Percentiles rank a stretch among this genome's conserved stretches.
These are phyloP conservation scores for Maudiozyma bulderi DNA, from an alignment of 805 yeast genomes.

Conservation along the genomic window DNA sequence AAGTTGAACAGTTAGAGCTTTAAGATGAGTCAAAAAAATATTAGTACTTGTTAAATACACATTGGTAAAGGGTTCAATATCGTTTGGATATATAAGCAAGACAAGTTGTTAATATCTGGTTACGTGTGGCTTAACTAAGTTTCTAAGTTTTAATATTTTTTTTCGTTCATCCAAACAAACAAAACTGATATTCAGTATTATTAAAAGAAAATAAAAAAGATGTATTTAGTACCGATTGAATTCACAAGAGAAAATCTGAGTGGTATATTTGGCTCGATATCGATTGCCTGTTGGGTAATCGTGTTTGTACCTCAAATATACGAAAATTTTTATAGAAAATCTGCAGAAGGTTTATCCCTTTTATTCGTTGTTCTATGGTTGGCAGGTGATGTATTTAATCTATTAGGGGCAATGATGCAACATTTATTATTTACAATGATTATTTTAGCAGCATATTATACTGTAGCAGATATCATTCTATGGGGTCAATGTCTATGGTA, in stretches of 20 bases:
- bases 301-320: slow-evolving; percentile 96
- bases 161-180: not conserved
- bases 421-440: slow-evolving; percentile 92
- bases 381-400: slow-evolving; percentile 88
- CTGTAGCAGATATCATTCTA: slow-evolving; percentile 79
- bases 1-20: too few relatives aligned
- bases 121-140: too few relatives aligned
- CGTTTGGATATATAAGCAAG: too few relatives aligned
- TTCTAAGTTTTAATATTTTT: too few relatives aligned
- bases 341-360: slow-evolving; percentile 83
- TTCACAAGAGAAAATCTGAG: slow-evolving; percentile 63
- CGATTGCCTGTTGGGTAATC: slow-evolving; percentile 95
- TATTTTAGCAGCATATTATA: slow-evolving; percentile 83
- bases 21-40: too few relatives aligned
- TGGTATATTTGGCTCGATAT: slow-evolving; percentile 68
- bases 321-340: slow-evolving; percentile 77
- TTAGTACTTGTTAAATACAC: too few relatives aligned
- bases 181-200: not conserved
- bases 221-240: slow-evolving; percentile 38
- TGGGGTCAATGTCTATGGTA: slow-evolving; percentile 77
- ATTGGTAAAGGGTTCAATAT: too few relatives aligned
- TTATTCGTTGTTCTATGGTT: slow-evolving; percentile 86
- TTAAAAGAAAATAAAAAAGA: slow-evolving; percentile 1
- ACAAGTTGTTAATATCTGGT: too few relatives aligned
- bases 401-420: slow-evolving; percentile 82